Percentiles rank a stretch among this genome's conserved stretches.
These are phyloP conservation scores for Perkinsus chesapeaki DNA, from an alignment of 169 alveolate species.

Conservation along the genomic window DNA sequence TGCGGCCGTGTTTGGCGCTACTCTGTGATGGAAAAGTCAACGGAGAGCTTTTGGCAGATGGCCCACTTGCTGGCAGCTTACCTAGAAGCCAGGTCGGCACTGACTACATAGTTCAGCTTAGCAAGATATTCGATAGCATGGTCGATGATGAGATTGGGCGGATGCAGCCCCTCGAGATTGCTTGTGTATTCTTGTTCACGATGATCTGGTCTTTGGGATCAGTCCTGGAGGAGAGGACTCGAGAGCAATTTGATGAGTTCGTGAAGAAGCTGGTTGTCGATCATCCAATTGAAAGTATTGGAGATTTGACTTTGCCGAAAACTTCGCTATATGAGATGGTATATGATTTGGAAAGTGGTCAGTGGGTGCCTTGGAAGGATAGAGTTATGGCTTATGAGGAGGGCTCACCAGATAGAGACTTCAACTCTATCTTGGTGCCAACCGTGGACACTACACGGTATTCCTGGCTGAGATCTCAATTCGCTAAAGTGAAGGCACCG, in stretches of 20 bases:
- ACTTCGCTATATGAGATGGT: conserved; percentile 63
- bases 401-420: conserved; percentile 56
- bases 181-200: conserved; percentile 72
- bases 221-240: conserved; percentile 60
- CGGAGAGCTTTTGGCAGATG: background rate
- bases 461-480: conserved; percentile 63
- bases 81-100: conserved; percentile 35
- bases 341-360: conserved; percentile 53
- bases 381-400: conserved; percentile 51
- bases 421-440: conserved; percentile 83
- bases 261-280: conserved; percentile 43
- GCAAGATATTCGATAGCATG: conserved; percentile 27
- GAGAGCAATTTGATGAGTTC: conserved; percentile 72
- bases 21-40: background rate
- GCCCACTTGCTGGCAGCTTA: conserved; percentile 7
- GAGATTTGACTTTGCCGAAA: conserved; percentile 57
- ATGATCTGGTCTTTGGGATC: conserved; percentile 86
- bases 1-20: background rate
- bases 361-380: conserved; percentile 70
- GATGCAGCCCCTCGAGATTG: conserved; percentile 40
- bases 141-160: conserved; percentile 18
- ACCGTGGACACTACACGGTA: conserved; percentile 81
- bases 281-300: conserved; percentile 12
- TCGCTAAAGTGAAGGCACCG: conserved; percentile 66
- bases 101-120: conserved; percentile 30